A percentile compares a stretch with the other conserved stretches of the same genome.
phyloP scores from a whole-genome alignment of 2,329 filamentous ascomycete genomes.

The Cadophora sp. region DNA sequence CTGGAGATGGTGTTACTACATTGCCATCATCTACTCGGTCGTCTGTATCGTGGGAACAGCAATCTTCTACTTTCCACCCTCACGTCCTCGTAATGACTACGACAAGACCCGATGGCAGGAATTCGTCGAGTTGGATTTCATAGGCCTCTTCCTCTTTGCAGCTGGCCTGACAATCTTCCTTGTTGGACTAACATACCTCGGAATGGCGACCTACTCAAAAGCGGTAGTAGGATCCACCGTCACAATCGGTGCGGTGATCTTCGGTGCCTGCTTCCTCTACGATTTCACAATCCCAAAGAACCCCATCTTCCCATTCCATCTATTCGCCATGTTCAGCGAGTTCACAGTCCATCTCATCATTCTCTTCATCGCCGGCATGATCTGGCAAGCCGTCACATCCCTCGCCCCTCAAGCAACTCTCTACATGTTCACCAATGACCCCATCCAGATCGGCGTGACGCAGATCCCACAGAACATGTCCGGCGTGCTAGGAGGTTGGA shows the following conservation, averaged over 20 bases:
- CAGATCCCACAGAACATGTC: conserved; percentile 40
- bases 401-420: conserved; percentile 43
- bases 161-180: conserved; percentile 53
- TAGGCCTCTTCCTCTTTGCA: conserved; percentile 53
- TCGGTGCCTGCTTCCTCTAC: conserved; percentile 36
- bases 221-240: conserved; percentile 45
- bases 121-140: conserved; percentile 54
- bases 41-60: conserved; percentile 50
- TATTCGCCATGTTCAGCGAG: conserved; percentile 44
- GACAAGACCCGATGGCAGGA: conserved; percentile 48
- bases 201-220: conserved; percentile 50
- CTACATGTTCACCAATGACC: conserved; percentile 46
- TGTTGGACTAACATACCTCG: conserved; percentile 53
- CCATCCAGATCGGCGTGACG: conserved; percentile 42
- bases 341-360: conserved; percentile 45
- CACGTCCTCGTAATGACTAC: conserved; percentile 51
- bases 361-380: conserved; percentile 46
- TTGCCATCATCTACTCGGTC: conserved; percentile 53
- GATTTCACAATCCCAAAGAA: conserved; percentile 49
- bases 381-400: conserved; percentile 42
- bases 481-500: conserved; percentile 41
- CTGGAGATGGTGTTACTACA: conserved; percentile 59
- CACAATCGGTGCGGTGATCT: conserved; percentile 32
- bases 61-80: conserved; percentile 56
- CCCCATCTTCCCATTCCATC: conserved; percentile 40